phyloP scores from a whole-genome alignment of 1,139 yeast genomes.

The Pichia sp. region DNA sequence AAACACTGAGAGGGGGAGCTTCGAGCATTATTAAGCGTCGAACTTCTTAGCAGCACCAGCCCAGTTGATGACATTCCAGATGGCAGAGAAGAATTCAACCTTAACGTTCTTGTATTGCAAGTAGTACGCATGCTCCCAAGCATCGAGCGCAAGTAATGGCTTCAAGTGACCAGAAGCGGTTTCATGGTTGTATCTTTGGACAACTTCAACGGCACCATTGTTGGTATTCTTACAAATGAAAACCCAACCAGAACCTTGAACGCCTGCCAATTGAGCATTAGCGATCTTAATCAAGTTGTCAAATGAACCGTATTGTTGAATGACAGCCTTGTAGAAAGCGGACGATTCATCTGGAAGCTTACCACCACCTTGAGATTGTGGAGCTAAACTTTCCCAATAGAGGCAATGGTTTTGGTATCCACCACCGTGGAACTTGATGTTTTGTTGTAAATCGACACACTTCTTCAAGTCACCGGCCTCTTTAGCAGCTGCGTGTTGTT shows the following conservation, averaged over 20 bases:
- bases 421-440: constrained; percentile 92
- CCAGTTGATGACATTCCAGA: constrained; percentile 98
- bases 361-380: constrained; percentile 78
- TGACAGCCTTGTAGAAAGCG: constrained; percentile 56
- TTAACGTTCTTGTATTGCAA: constrained; percentile 93
- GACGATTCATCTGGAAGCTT: constrained; percentile 58
- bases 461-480: constrained; percentile 58
- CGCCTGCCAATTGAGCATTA: constrained; percentile 78
- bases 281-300: constrained; percentile 65
- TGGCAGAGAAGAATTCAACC: constrained; percentile 91
- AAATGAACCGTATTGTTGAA: constrained; percentile 64
- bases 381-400: constrained; percentile 91
- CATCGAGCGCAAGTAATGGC: constrained; percentile 90
- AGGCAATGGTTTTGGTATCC: constrained; percentile 84
- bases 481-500: constrained; percentile 68
- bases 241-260: constrained; percentile 99
- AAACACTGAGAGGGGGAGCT: neutral
- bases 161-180: constrained; percentile 67
- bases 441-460: constrained; percentile 66
- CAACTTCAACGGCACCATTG: constrained; percentile 76
- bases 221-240: constrained; percentile 84
- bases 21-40: constrained; percentile 19
- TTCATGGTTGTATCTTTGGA: constrained; percentile 87
- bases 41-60: constrained; percentile 78
- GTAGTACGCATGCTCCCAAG: constrained; percentile 99